phyloP scores from a whole-genome alignment of 441 rosid species.

The Populus hybrid region DNA sequence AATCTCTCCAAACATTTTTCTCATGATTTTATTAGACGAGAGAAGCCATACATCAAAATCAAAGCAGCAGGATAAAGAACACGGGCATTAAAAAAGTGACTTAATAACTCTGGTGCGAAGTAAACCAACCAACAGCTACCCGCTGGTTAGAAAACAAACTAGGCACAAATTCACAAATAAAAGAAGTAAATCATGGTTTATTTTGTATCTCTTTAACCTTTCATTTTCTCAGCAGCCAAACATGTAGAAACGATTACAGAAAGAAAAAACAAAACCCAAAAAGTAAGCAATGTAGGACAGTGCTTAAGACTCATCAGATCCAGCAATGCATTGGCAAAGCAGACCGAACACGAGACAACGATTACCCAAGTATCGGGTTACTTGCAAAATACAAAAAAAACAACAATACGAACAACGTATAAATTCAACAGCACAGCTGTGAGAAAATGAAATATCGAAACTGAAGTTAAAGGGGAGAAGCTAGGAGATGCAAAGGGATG shows the following conservation, averaged over 20 bases:
- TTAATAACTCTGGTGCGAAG: background rate
- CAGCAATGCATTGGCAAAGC: background rate
- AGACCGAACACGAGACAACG: background rate
- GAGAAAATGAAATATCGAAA: background rate
- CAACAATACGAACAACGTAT: background rate
- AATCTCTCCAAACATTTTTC: background rate
- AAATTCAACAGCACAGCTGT: background rate
- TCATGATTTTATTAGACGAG: background rate
- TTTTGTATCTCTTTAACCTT: background rate
- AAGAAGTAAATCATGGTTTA: background rate
- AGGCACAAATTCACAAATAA: background rate
- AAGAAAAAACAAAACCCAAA: background rate
- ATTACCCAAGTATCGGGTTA: background rate
- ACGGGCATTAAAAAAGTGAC: background rate
- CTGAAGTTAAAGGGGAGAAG: background rate
- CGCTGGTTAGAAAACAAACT: background rate
- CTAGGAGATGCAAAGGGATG: background rate
- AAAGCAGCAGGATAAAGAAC: background rate
- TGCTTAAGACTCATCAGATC: background rate
- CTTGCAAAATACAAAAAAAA: background rate
- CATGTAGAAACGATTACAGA: background rate
- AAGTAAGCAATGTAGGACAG: background rate
- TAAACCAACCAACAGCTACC: background rate
- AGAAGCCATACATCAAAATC: background rate
- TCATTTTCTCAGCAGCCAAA: background rate